Evolutionary conservation across 108 stramenopile species (phyloP).

Genomic region (Skeletonema menzelii): DNA sequence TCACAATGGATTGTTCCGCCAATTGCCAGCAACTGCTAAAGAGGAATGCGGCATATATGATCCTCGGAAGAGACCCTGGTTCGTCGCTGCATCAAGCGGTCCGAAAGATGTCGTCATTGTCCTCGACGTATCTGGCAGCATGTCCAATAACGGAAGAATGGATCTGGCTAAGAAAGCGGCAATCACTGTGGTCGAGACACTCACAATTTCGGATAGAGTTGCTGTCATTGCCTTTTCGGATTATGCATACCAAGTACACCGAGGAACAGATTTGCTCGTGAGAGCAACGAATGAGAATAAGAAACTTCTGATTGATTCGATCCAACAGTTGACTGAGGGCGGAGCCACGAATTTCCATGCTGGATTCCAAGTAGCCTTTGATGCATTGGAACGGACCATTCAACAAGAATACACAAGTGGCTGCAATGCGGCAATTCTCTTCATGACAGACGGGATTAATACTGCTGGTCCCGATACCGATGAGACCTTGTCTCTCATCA

Average conservation of each 20-base stretch:
- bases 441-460: slow-evolving; percentile 49
- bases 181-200: slow-evolving; percentile 41
- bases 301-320: slow-evolving; percentile 12
- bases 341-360: slow-evolving; percentile 41
- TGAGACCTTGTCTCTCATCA: slow-evolving; percentile 34
- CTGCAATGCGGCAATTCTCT: slow-evolving; percentile 40
- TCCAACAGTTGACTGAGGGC: slow-evolving; percentile 3
- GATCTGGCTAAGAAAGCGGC: slow-evolving; percentile 46
- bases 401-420: slow-evolving; percentile 24
- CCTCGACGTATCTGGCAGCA: slow-evolving; percentile 55
- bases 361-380: slow-evolving; percentile 37
- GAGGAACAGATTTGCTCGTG: slow-evolving; percentile 8
- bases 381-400: slow-evolving; percentile 17
- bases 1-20: slow-evolving; percentile 44
- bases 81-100: slow-evolving; percentile 56
- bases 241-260: slow-evolving; percentile 1
- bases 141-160: slow-evolving; percentile 38
- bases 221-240: slow-evolving; percentile 42
- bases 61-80: slow-evolving; percentile 55
- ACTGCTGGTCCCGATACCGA: slow-evolving; percentile 6
- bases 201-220: slow-evolving; percentile 50
- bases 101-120: slow-evolving; percentile 71
- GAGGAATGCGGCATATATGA: slow-evolving; percentile 37
- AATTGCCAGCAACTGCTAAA: slow-evolving; percentile 27
- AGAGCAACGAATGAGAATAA: slow-evolving; percentile 45